A percentile compares a stretch with the other conserved stretches of the same genome.
phyloP scores from a whole-genome alignment of 1,284 basidiomycete genomes.

The Cryptococcus sp. region DNA sequence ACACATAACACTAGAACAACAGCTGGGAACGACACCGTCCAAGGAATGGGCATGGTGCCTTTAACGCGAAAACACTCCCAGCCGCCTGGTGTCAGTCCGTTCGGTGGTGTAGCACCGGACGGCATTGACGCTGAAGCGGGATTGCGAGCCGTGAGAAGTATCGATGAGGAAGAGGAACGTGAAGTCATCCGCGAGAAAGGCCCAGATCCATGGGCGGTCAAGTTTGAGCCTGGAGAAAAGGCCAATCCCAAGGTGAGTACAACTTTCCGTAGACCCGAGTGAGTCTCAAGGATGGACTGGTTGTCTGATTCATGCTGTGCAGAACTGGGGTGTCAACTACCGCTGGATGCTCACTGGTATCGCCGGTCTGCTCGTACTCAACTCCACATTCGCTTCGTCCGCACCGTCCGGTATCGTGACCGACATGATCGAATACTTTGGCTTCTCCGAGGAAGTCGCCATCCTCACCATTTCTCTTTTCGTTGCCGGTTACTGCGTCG shows the following conservation, averaged over 20 bases:
- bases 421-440: constrained; percentile 59
- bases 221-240: constrained; percentile 49
- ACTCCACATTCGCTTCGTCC: constrained; percentile 59
- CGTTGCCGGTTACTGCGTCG: constrained; percentile 58
- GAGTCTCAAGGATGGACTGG: not conserved
- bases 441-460: constrained; percentile 61
- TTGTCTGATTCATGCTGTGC: constrained; percentile 4
- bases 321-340: constrained; percentile 63
- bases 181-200: constrained; percentile 35
- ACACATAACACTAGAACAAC: constrained; percentile 4
- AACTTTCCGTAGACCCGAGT: not conserved
- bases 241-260: constrained; percentile 49
- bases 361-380: constrained; percentile 66
- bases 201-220: constrained; percentile 45
- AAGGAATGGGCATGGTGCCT: constrained; percentile 31
- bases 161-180: constrained; percentile 43
- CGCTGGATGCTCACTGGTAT: constrained; percentile 67
- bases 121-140: constrained; percentile 46
- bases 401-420: constrained; percentile 46
- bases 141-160: constrained; percentile 37
- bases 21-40: constrained; percentile 12
- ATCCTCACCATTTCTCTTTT: constrained; percentile 52
- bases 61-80: constrained; percentile 24
- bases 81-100: constrained; percentile 39
- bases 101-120: constrained; percentile 42